Evolutionary conservation across 306 rosid genomes (phyloP).

Genomic region (Gillenia trifoliata): DNA sequence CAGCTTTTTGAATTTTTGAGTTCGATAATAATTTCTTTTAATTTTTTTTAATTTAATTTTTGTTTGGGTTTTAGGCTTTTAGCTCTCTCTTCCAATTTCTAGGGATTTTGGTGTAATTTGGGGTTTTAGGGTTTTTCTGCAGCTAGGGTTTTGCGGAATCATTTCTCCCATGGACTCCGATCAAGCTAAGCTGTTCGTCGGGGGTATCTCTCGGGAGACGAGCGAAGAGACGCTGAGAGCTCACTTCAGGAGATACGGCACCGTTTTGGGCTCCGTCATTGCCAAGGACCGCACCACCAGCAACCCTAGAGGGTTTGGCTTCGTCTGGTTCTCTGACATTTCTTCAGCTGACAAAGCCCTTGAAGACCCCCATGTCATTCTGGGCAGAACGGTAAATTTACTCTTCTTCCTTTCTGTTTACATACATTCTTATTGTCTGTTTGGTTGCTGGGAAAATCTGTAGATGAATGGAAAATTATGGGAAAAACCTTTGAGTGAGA

Average conservation of each 20-base stretch:
- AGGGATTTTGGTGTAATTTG: conserved; percentile 32
- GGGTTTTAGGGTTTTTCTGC: conserved; percentile 47
- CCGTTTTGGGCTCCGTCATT: conserved; percentile 43
- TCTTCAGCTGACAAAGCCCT: conserved; percentile 57
- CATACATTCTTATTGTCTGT: background rate
- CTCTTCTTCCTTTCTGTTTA: background rate
- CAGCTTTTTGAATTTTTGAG: background rate
- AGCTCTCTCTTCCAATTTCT: background rate
- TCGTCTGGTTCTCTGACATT: conserved; percentile 55
- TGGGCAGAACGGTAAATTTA: conserved; percentile 45
- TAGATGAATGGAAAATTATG: background rate
- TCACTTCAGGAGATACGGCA: conserved; percentile 48
- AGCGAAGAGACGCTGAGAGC: conserved; percentile 38
- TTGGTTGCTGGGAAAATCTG: background rate
- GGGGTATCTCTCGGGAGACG: conserved; percentile 64
- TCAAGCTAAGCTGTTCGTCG: conserved; percentile 51
- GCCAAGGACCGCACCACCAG: conserved; percentile 43
- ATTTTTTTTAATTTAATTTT: background rate
- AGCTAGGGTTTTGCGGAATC: conserved; percentile 12
- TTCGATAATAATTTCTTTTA: background rate
- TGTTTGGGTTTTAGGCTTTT: too few relatives aligned
- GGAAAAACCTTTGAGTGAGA: background rate
- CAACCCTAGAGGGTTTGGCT: conserved; percentile 76
- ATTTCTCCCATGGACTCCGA: conserved; percentile 45
- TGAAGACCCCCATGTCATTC: conserved; percentile 41